Evolutionary conservation across 225 moss, liverwort and hornwort genomes (phyloP).

Genomic region (Takakia lepidozioides): DNA sequence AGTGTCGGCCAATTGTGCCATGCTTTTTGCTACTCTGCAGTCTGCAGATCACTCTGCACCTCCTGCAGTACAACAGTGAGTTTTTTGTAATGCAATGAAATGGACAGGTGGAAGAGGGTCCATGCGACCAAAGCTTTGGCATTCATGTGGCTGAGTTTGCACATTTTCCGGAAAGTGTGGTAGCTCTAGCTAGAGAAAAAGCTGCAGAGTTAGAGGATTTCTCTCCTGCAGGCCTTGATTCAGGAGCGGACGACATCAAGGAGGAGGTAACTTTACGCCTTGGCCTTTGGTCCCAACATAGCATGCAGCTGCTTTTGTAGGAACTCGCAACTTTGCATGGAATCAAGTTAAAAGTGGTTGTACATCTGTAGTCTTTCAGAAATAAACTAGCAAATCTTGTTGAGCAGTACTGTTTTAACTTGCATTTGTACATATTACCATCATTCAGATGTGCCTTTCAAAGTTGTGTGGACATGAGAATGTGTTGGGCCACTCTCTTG

Average conservation of each 20-base stretch:
- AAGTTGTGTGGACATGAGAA: too few species aligned
- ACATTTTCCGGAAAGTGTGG: constrained; percentile 78
- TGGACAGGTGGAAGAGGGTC: constrained; percentile 86
- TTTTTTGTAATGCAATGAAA: neutral
- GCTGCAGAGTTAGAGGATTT: constrained; percentile 93
- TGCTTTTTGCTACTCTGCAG: too few species aligned
- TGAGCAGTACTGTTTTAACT: too few species aligned
- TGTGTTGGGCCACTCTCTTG: too few species aligned
- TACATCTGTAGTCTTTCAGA: neutral
- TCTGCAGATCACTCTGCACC: too few species aligned
- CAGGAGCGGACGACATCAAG: constrained; percentile 24
- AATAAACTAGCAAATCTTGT: neutral
- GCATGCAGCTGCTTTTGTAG: too few species aligned
- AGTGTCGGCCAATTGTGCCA: too few species aligned
- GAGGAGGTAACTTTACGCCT: constrained; percentile 25
- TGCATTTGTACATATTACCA: too few species aligned
- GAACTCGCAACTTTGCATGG: too few species aligned
- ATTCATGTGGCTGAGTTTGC: constrained; percentile 97
- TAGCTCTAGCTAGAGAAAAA: constrained; percentile 77
- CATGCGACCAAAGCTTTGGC: constrained; percentile 99
- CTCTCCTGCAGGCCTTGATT: constrained; percentile 50
- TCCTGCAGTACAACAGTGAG: too few species aligned
- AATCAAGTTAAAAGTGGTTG: too few species aligned
- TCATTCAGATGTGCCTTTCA: too few species aligned
- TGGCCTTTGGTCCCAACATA: neutral